phyloP scores from a whole-genome alignment of 305 asterid species.

The Fraxinus sp. region DNA sequence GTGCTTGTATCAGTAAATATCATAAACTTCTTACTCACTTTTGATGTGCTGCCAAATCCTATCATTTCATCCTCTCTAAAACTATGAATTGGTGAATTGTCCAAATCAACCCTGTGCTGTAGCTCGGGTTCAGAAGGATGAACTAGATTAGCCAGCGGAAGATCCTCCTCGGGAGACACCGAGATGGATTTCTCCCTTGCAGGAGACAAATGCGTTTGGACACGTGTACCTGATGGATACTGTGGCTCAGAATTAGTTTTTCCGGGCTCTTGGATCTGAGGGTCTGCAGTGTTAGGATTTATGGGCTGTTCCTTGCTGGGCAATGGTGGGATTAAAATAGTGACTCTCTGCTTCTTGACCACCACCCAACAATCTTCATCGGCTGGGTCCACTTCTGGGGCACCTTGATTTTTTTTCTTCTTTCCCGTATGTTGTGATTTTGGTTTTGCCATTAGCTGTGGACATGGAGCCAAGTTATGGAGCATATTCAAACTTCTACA shows the following conservation, averaged over 20 bases:
- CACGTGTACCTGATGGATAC: slow-evolving; percentile 25
- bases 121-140: slow-evolving; percentile 36
- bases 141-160: slow-evolving; percentile 23
- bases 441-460: slow-evolving; percentile 56
- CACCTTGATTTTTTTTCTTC: slow-evolving; percentile 37
- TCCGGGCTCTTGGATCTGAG: slow-evolving; percentile 33
- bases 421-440: slow-evolving; percentile 40
- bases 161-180: slow-evolving; percentile 33
- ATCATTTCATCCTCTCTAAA: slow-evolving; percentile 22
- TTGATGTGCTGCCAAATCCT: slow-evolving; percentile 27
- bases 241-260: slow-evolving; percentile 29
- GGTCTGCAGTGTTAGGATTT: slow-evolving; percentile 32
- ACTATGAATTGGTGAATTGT: slow-evolving; percentile 31
- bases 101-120: slow-evolving; percentile 29
- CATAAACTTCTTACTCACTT: slow-evolving; percentile 35
- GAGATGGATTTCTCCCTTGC: slow-evolving; percentile 45
- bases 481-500: not conserved
- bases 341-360: slow-evolving; percentile 78
- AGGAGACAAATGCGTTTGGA: slow-evolving; percentile 32
- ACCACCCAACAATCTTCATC: slow-evolving; percentile 63
- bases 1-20: slow-evolving; percentile 35
- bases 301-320: slow-evolving; percentile 36
- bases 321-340: slow-evolving; percentile 74
- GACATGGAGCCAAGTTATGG: not conserved
- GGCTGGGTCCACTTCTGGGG: slow-evolving; percentile 28